Evolutionary conservation across 768 basidiomycete species (phyloP).

Genomic region (Termitomyces sp.): DNA sequence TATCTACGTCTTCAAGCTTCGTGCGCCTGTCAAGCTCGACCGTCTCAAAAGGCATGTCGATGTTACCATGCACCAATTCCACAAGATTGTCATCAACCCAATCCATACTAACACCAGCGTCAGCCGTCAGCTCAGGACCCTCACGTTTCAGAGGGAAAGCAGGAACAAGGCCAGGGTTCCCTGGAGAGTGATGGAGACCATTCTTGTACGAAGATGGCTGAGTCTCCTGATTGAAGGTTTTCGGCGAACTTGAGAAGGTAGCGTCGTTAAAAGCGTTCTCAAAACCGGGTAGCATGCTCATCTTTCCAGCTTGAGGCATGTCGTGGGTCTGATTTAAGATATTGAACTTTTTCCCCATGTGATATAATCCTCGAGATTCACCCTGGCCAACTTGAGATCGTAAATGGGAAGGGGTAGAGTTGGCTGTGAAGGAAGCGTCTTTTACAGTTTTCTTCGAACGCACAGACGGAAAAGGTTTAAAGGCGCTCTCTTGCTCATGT

Average conservation of each 20-base stretch:
- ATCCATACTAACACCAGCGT: neutral
- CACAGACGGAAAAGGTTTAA: slow-evolving; percentile 42
- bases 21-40: neutral
- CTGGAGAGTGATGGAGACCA: neutral
- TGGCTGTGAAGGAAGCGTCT: slow-evolving; percentile 34
- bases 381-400: slow-evolving; percentile 25
- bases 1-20: neutral
- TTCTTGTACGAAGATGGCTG: neutral
- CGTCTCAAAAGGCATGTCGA: slow-evolving; percentile 20
- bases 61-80: slow-evolving; percentile 20
- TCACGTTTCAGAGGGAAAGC: neutral
- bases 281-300: slow-evolving; percentile 42
- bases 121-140: neutral
- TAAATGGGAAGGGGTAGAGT: slow-evolving; percentile 32
- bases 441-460: slow-evolving; percentile 32
- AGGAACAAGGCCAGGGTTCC: slow-evolving; percentile 1
- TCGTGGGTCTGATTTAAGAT: slow-evolving; percentile 18
- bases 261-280: slow-evolving; percentile 45
- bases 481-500: slow-evolving; percentile 58
- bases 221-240: slow-evolving; percentile 13
- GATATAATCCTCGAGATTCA: slow-evolving; percentile 19
- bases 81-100: slow-evolving; percentile 1
- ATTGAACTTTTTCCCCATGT: slow-evolving; percentile 28
- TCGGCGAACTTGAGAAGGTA: slow-evolving; percentile 26
- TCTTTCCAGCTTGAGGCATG: slow-evolving; percentile 27